These are phyloP conservation scores for Chaetomium tenue DNA, from an alignment of 495 filamentous ascomycete genomes.

Conservation along the genomic window DNA sequence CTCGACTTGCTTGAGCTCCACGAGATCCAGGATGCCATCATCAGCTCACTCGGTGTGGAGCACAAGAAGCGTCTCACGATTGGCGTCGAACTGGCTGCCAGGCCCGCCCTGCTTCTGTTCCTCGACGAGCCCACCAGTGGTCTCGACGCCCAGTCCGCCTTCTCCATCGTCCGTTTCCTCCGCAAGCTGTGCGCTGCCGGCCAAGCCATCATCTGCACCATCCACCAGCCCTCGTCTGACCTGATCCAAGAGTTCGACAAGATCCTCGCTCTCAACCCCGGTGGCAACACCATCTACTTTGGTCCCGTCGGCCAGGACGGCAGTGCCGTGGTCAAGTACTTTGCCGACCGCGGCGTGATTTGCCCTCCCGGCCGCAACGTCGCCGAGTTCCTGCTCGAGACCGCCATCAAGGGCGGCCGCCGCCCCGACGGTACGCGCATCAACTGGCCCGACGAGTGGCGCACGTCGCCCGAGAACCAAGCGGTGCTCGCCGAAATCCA, in stretches of 20 bases:
- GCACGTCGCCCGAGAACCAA: constrained; percentile 63
- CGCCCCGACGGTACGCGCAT: constrained; percentile 66
- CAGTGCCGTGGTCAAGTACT: constrained; percentile 47
- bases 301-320: constrained; percentile 56
- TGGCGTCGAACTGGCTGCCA: constrained; percentile 86
- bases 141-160: constrained; percentile 81
- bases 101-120: constrained; percentile 74
- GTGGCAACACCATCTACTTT: constrained; percentile 72
- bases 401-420: constrained; percentile 66
- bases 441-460: constrained; percentile 82
- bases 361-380: constrained; percentile 67
- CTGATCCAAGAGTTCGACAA: constrained; percentile 76
- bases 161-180: constrained; percentile 78
- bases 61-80: constrained; percentile 73
- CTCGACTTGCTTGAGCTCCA: constrained; percentile 82
- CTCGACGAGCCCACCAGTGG: constrained; percentile 80
- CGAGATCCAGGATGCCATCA: constrained; percentile 76
- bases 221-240: constrained; percentile 74
- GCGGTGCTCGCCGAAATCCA: constrained; percentile 66
- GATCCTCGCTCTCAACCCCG: constrained; percentile 64
- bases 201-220: constrained; percentile 71
- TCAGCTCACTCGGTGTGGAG: constrained; percentile 69
- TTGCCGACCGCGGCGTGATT: constrained; percentile 64
- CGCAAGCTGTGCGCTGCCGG: constrained; percentile 77
- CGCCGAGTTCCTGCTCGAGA: constrained; percentile 84